A percentile compares a stretch with the other conserved stretches of the same genome.
These are phyloP conservation scores for Bipolaris zeicola DNA, from an alignment of 2,329 filamentous ascomycete genomes.

Conservation along the genomic window DNA sequence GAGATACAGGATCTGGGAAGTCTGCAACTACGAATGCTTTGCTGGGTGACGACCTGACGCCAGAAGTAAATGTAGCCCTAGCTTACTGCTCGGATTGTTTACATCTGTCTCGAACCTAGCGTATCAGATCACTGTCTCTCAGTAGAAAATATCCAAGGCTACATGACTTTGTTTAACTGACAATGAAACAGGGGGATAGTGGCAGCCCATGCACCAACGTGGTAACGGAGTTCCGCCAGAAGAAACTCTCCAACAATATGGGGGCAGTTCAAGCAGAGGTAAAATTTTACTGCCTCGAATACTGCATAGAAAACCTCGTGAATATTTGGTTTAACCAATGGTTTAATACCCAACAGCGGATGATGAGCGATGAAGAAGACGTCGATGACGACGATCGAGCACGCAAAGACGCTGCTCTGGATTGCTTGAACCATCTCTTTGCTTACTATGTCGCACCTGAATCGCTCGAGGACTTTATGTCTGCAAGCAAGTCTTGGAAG, in stretches of 20 bases:
- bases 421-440: conserved; percentile 11
- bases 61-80: conserved; percentile 10
- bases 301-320: conserved; percentile 10
- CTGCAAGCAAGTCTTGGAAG: conserved; percentile 1
- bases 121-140: too few species aligned
- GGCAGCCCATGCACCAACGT: conserved; percentile 17
- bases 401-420: conserved; percentile 3
- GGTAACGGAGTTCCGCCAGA: conserved; percentile 16
- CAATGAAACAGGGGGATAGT: conserved; percentile 6
- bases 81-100: not conserved
- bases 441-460: conserved; percentile 4
- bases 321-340: conserved; percentile 8
- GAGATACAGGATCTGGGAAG: conserved; percentile 27
- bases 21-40: conserved; percentile 24
- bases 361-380: conserved; percentile 6
- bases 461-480: conserved; percentile 15
- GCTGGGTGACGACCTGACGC: conserved; percentile 15
- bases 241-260: not conserved
- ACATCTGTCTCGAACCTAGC: too few species aligned
- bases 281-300: conserved; percentile 16
- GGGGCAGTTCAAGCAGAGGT: conserved; percentile 17
- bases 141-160: too few species aligned
- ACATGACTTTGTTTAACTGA: not conserved
- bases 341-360: conserved; percentile 1
- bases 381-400: conserved; percentile 9